Evolutionary conservation across 352 stramenopile species (phyloP), one percentile per base, ranked within the genome.

Genomic region (Peronospora tabacina): DNA sequence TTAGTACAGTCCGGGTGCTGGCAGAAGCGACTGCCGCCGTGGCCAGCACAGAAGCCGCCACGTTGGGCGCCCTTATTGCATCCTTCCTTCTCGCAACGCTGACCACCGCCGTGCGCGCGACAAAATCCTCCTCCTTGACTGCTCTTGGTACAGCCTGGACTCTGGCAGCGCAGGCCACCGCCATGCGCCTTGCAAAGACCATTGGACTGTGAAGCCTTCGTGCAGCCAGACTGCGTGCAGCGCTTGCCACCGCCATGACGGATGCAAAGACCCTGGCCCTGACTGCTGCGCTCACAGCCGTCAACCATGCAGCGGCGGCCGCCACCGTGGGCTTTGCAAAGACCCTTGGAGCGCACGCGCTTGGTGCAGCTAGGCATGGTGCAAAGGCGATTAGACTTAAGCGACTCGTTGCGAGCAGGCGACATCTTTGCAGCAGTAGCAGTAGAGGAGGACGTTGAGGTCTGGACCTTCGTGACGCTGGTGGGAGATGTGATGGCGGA

Each of bases 1-100:
- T 93, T 93, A 49, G 76, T 88, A 66, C 84, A 95, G 42, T 88
- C 81, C n/a, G 73, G 71, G 46, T 87, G 71, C 59, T 87, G 71
- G 66, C 84, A 95, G 29, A 89, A 85, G 22, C 79, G 76, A 16
- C 59, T 76, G 38, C 84, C 84, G n/a, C 84, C 82, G 58, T 95
- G 84, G 24, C 73, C 74, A 2, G 80, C 81, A 39, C 84, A 95
- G 44, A 90, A 87, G 0, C 82, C 82, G 16, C 75, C 72, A 12
- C 82, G 76, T 43, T 92, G 81, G 2, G 82, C 81, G 19, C 84
- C 78, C 45, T 91, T 91, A 63, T 78, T 82, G 67, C 84, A 95
- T 13, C 80, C 81, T 52, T 87, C 72, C 38, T 90, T 80, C 44
- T 87, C 76, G 45, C 84, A 95, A 4, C 81, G 78, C 51, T 90